These are phyloP conservation scores for Ogataea thermomethanolica DNA, from an alignment of 805 yeast species.

Conservation along the genomic window DNA sequence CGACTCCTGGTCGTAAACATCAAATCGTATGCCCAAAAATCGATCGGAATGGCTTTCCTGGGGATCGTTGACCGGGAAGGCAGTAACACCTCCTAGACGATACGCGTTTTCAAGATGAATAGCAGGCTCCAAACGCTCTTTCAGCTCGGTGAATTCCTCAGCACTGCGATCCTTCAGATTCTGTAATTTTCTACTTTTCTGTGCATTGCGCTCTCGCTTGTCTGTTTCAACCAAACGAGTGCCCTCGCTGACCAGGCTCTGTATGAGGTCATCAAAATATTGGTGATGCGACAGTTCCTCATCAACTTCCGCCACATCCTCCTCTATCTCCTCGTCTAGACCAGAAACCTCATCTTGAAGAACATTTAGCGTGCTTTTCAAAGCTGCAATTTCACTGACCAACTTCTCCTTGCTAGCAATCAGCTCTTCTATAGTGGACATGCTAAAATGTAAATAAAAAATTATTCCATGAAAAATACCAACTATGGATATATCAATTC, in stretches of 20 bases:
- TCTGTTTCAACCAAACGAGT: slow-evolving; percentile 16
- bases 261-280: slow-evolving; percentile 30
- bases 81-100: slow-evolving; percentile 48
- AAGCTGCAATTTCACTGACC: not conserved
- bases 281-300: slow-evolving; percentile 26
- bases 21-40: slow-evolving; percentile 50
- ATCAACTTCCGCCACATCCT: slow-evolving; percentile 5
- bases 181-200: slow-evolving; percentile 5
- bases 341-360: slow-evolving; percentile 4
- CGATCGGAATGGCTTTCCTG: slow-evolving; percentile 21
- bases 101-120: slow-evolving; percentile 45
- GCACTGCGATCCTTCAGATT: slow-evolving; percentile 2
- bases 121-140: slow-evolving; percentile 27
- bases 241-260: slow-evolving; percentile 23
- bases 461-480: not conserved
- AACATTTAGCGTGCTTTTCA: not conserved
- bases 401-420: slow-evolving; percentile 1
- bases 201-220: slow-evolving; percentile 1
- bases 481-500: slow-evolving; percentile 7
- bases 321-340: slow-evolving; percentile 5
- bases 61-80: slow-evolving; percentile 46
- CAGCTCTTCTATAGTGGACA: slow-evolving; percentile 3
- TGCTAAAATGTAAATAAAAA: slow-evolving; percentile 1
- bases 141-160: slow-evolving; percentile 10
- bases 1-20: slow-evolving; percentile 33